phyloP scores from a whole-genome alignment of 2,329 filamentous ascomycete genomes.

The Coniochaeta prunicola region DNA sequence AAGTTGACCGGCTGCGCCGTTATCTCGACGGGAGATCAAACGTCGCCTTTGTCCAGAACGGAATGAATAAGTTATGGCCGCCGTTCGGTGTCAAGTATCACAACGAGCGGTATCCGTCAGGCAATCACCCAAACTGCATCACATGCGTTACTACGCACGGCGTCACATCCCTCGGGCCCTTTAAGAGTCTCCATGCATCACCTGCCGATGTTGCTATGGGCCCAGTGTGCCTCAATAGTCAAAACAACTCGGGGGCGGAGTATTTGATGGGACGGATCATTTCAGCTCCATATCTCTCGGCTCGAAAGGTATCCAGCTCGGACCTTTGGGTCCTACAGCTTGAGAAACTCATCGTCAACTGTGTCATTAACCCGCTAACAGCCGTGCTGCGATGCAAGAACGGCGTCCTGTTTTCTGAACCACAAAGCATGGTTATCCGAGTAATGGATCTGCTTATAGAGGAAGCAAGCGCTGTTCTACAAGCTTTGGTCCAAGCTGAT shows the following conservation, averaged over 20 bases:
- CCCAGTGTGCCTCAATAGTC: slow-evolving; percentile 27
- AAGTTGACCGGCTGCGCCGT: slow-evolving; percentile 48
- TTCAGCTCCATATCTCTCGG: slow-evolving; percentile 34
- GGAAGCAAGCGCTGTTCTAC: slow-evolving; percentile 71
- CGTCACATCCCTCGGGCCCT: slow-evolving; percentile 41
- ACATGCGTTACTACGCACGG: slow-evolving; percentile 57
- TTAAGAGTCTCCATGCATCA: slow-evolving; percentile 45
- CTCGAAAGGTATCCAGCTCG: slow-evolving; percentile 26
- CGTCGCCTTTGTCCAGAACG: slow-evolving; percentile 81
- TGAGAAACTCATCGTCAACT: slow-evolving; percentile 78
- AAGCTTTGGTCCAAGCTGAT: slow-evolving; percentile 56
- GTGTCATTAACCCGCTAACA: slow-evolving; percentile 78
- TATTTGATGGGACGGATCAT: slow-evolving; percentile 37
- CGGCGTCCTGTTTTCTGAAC: slow-evolving; percentile 62
- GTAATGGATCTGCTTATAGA: slow-evolving; percentile 62
- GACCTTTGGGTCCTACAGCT: slow-evolving; percentile 60
- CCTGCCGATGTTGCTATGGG: slow-evolving; percentile 41
- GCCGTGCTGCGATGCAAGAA: slow-evolving; percentile 71
- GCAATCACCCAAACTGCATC: slow-evolving; percentile 58
- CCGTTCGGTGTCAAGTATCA: slow-evolving; percentile 39
- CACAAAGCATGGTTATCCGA: slow-evolving; percentile 37
- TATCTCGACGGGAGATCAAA: slow-evolving; percentile 60
- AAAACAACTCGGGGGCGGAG: slow-evolving; percentile 5
- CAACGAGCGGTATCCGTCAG: slow-evolving; percentile 27
- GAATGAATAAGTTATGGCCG: slow-evolving; percentile 64